Percentiles rank a stretch among this genome's conserved stretches.
Evolutionary conservation across 345 rosid species (phyloP).

Genomic region (Acer negundo): DNA sequence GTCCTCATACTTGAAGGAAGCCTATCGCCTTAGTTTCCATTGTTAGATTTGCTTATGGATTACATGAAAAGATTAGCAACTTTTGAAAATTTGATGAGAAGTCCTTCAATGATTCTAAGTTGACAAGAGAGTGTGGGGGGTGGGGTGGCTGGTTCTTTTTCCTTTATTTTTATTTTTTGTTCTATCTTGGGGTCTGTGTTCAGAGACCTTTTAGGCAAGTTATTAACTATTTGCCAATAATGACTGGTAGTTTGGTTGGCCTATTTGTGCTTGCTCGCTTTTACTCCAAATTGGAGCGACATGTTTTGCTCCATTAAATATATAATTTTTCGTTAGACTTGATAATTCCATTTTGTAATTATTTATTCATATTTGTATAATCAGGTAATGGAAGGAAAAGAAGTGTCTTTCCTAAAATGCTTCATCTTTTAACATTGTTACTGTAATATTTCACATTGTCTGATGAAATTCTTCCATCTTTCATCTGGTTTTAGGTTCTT

Average conservation of each 20-base stretch:
- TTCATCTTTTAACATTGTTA: constrained; percentile 9
- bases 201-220: background rate
- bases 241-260: background rate
- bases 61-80: background rate
- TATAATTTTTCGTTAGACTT: background rate
- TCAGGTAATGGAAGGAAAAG: background rate
- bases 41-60: background rate
- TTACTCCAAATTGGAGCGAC: background rate
- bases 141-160: background rate
- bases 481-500: constrained; percentile 69
- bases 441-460: background rate
- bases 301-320: background rate
- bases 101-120: background rate
- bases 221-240: background rate
- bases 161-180: background rate
- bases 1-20: background rate
- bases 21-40: background rate
- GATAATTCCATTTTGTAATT: background rate
- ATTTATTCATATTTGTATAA: background rate
- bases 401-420: background rate
- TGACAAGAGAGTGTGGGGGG: background rate
- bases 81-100: background rate
- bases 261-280: background rate
- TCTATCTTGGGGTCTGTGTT: background rate
- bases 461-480: constrained; percentile 6